Evolutionary conservation across 305 asterid genomes (phyloP).

Genomic region (Fraxinus nigra): DNA sequence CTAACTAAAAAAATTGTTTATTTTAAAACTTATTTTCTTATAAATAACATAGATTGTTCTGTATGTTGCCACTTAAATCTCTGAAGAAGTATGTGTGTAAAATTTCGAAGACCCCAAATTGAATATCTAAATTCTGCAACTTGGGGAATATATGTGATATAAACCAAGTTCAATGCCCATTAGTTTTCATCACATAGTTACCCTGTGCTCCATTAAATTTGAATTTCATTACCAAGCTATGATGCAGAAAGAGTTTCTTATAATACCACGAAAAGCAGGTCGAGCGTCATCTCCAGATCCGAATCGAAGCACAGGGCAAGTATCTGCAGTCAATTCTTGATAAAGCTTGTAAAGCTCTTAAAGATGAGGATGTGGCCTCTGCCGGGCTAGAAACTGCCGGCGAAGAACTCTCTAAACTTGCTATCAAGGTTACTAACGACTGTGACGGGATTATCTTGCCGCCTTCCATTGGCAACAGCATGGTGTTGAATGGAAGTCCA

Average conservation of each 20-base stretch:
- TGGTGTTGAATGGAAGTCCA: conserved; percentile 37
- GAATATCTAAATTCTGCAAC: neutral
- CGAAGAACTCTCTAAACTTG: conserved; percentile 62
- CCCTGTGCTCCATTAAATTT: neutral
- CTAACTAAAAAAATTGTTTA: neutral
- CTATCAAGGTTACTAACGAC: conserved; percentile 59
- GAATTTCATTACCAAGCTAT: neutral
- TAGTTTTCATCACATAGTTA: neutral
- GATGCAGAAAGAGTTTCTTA: neutral
- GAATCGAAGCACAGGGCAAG: conserved; percentile 86
- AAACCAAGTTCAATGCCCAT: neutral
- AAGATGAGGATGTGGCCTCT: conserved; percentile 42
- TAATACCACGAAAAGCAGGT: conserved; percentile 49
- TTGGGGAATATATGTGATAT: neutral
- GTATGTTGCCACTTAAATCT: neutral
- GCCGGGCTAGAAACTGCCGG: conserved; percentile 59
- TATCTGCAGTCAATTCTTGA: conserved; percentile 77
- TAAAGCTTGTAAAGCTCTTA: conserved; percentile 72
- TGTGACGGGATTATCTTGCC: conserved; percentile 30
- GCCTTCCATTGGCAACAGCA: conserved; percentile 37
- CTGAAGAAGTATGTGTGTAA: neutral
- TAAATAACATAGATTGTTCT: neutral
- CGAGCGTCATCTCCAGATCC: conserved; percentile 72
- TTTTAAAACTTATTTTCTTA: neutral
- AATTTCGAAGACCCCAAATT: neutral